phyloP scores from a whole-genome alignment of 495 filamentous ascomycete species.

The Penicillium pulvis region DNA sequence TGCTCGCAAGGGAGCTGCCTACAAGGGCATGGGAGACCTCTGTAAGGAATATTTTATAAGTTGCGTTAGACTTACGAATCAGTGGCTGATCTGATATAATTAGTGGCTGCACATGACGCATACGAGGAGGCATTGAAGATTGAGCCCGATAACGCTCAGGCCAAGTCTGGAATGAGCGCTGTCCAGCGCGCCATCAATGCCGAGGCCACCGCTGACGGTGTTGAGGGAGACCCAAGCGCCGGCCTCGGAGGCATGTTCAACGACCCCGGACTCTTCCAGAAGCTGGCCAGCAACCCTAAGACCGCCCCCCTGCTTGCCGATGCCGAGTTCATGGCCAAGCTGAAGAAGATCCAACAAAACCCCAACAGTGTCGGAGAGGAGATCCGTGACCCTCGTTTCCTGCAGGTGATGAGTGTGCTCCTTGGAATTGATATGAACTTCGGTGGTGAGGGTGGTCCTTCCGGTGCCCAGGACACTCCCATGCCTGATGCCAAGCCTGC shows the following conservation, averaged over 20 bases:
- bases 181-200: constrained; percentile 87
- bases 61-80: background rate
- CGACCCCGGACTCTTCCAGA: constrained; percentile 85
- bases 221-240: constrained; percentile 64
- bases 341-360: constrained; percentile 77
- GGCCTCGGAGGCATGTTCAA: constrained; percentile 90
- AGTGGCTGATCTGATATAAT: background rate
- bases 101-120: constrained; percentile 79
- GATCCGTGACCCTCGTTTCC: constrained; percentile 85
- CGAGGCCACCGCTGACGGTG: constrained; percentile 70
- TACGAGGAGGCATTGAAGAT: constrained; percentile 91
- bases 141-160: constrained; percentile 88
- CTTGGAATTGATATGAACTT: constrained; percentile 95
- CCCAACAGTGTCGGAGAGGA: constrained; percentile 76
- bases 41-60: constrained; percentile 40
- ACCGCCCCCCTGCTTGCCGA: constrained; percentile 85
- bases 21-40: constrained; percentile 84
- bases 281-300: constrained; percentile 92
- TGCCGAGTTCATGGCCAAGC: constrained; percentile 83
- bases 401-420: constrained; percentile 91
- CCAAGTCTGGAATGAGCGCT: constrained; percentile 80
- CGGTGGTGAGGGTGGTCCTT: constrained; percentile 54
- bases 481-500: constrained; percentile 71
- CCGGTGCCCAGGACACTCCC: constrained; percentile 67
- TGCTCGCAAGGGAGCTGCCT: constrained; percentile 86